Base-by-base conservation (phyloP, 2,329 filamentous ascomycete genomes). In the Aureobasidium sp. region DNA sequence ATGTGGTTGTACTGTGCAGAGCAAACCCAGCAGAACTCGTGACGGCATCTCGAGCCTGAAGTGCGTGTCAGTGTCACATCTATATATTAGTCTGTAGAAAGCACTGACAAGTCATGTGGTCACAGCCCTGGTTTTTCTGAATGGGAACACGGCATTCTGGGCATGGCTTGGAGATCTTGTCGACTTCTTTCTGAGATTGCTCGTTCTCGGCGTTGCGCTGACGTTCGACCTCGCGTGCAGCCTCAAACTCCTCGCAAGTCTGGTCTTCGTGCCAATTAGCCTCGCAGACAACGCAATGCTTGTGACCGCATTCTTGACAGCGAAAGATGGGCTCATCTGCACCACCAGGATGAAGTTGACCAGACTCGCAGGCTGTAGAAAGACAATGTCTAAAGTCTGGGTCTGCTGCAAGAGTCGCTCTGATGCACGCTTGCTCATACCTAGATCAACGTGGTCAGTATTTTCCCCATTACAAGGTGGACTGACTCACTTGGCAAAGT, bases 201-300 rank as follows among this genome's bases (percentile, higher is more conserved):
- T 56, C 27, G 6, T 45, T 39, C 12, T 56, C 20, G 34, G 17
- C 9, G 7, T 29, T 20, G 2, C 48, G 41, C 3, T 25, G 27
- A 25, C 12, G 31, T 34, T n/a, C 2, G 15, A 15, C n/a, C 8
- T 49, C 20, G 15, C 12, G 31, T 34, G 31, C 2, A 7, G 25
- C n/a, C 8, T 49, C 20, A 11, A 12, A 59, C 5, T 59, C 3
- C 2, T 52, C 58, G 63, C 72, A 74, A 3, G 66, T 70, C 58
- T 72, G 67, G 34, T 67, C 67, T 9, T 67, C 64, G 58, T 74
- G 72, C 66, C 67, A 72, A 4, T 68, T 67, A 2, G 64, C 58
- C 31, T 73, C 68, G 64, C 71, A 72, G 0, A 60, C 25, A 1
- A 71, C 68, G 64, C 72, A 74, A 11, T 70, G 68, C 52, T 66